These are phyloP conservation scores for Aspergillus melleus DNA, from an alignment of 2,329 filamentous ascomycete species.

Conservation along the genomic window DNA sequence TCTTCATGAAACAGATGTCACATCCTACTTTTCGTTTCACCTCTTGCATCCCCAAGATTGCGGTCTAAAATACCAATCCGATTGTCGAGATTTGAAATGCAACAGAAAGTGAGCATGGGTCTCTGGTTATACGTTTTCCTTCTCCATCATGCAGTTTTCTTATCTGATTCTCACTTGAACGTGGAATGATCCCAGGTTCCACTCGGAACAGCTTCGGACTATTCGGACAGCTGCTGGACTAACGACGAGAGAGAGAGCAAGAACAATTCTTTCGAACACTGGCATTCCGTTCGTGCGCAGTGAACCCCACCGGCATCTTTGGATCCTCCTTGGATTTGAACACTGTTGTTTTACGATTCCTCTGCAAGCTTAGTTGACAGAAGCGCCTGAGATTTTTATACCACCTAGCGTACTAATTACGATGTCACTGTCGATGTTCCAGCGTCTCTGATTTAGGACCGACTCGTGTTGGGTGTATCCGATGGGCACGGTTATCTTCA, in stretches of 20 bases:
- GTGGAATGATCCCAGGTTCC: constrained; percentile 1
- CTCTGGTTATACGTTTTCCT: neutral
- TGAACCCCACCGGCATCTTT: neutral
- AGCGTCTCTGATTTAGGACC: constrained; percentile 9
- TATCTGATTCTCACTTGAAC: constrained; percentile 2
- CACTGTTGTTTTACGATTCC: constrained; percentile 5
- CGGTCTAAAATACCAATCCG: neutral
- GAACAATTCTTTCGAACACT: neutral
- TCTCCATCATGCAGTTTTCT: neutral
- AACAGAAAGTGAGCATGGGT: neutral
- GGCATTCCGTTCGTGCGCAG: neutral
- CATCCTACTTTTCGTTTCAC: neutral
- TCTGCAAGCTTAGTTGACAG: constrained; percentile 9
- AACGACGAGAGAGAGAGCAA: neutral
- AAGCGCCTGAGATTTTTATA: constrained; percentile 20
- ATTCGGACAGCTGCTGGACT: neutral
- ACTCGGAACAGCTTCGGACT: constrained; percentile 1
- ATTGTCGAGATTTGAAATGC: neutral
- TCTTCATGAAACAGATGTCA: neutral
- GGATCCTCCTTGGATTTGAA: constrained; percentile 4
- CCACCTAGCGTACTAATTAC: constrained; percentile 19
- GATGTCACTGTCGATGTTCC: constrained; percentile 16
- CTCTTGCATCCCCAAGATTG: neutral
- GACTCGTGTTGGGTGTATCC: constrained; percentile 6
- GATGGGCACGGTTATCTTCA: constrained; percentile 1